Percentiles rank a stretch among this genome's conserved stretches.
Conservation (phyloP, 2,329 filamentous ascomycete species). For the Cyphellophora europaea region DNA sequence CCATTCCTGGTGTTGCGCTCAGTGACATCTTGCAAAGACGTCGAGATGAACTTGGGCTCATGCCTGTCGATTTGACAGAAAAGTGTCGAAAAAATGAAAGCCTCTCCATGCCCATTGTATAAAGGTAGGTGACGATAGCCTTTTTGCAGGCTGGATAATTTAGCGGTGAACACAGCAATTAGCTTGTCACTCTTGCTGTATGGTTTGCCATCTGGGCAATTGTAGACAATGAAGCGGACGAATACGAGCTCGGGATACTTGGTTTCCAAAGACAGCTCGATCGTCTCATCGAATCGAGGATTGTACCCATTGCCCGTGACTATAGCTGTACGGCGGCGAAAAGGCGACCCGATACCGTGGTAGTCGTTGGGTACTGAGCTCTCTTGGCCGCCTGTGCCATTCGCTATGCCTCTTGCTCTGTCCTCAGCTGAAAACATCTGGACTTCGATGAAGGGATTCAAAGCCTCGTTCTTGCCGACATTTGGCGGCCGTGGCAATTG, state of each 20-base stretch:
- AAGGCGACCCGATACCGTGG: conserved; percentile 60
- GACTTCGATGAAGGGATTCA: conserved; percentile 91
- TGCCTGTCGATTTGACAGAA: conserved; percentile 76
- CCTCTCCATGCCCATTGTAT: conserved; percentile 79
- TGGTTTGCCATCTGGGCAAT: conserved; percentile 66
- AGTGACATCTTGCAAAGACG: conserved; percentile 11
- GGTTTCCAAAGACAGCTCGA: conserved; percentile 77
- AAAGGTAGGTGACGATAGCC: conserved; percentile 89
- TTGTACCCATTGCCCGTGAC: conserved; percentile 88
- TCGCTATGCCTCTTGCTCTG: conserved; percentile 65
- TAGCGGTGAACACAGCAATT: conserved; percentile 84
- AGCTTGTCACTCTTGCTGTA: conserved; percentile 55
- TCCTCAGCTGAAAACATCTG: conserved; percentile 93
- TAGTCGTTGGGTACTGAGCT: conserved; percentile 55
- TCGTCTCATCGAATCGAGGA: conserved; percentile 71
- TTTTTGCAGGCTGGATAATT: conserved; percentile 78
- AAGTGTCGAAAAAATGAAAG: conserved; percentile 87
- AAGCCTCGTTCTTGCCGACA: conserved; percentile 60
- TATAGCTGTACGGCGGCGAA: conserved; percentile 70
- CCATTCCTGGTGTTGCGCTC: conserved; percentile 11
- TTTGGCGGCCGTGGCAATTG: conserved; percentile 77
- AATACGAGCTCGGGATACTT: conserved; percentile 91
- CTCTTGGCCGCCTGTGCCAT: conserved; percentile 57
- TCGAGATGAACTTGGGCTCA: conserved; percentile 32
- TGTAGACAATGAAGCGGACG: conserved; percentile 84